A percentile compares a stretch with the other conserved stretches of the same genome.
Conservation (phyloP, 2,329 filamentous ascomycete genomes). For the Colletotrichum tamarilloi region DNA sequence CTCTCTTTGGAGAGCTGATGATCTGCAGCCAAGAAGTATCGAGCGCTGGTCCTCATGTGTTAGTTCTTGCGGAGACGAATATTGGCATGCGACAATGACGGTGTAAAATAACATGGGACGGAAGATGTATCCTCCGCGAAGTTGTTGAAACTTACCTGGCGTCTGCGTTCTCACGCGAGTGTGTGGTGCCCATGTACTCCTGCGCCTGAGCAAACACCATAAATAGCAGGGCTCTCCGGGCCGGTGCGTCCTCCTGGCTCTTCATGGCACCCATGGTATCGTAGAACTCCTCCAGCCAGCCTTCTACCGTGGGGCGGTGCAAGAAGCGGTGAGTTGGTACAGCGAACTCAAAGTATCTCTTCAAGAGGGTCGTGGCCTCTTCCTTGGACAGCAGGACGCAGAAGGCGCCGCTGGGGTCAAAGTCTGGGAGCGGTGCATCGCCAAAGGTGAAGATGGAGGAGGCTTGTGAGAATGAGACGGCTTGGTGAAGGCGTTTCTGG, state of each 20-base stretch:
- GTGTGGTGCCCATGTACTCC: slow-evolving; percentile 46
- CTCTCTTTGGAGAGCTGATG: slow-evolving; percentile 51
- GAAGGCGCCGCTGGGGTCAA: slow-evolving; percentile 44
- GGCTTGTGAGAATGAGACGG: slow-evolving; percentile 44
- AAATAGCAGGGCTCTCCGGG: slow-evolving; percentile 57
- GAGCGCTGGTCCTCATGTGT: slow-evolving; percentile 38
- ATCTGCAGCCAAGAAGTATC: slow-evolving; percentile 49
- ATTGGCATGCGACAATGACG: not conserved
- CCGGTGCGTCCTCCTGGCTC: slow-evolving; percentile 38
- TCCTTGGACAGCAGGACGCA: slow-evolving; percentile 54
- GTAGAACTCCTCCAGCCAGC: slow-evolving; percentile 58
- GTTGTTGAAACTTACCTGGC: slow-evolving; percentile 19
- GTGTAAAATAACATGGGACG: not conserved
- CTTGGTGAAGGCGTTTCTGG: slow-evolving; percentile 43
- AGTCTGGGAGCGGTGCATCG: slow-evolving; percentile 58
- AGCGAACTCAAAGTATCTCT: slow-evolving; percentile 67
- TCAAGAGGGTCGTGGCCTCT: slow-evolving; percentile 50
- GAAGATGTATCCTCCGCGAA: not conserved
- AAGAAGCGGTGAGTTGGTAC: slow-evolving; percentile 67
- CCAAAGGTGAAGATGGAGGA: slow-evolving; percentile 61
- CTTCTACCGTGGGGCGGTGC: slow-evolving; percentile 61
- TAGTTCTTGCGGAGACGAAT: not conserved
- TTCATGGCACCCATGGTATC: slow-evolving; percentile 45
- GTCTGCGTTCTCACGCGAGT: slow-evolving; percentile 22
- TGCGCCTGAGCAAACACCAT: slow-evolving; percentile 63